A percentile compares a stretch with the other conserved stretches of the same genome.
Evolutionary conservation across 129 eudicot species (phyloP).

Genomic region (Flaveria robusta): DNA sequence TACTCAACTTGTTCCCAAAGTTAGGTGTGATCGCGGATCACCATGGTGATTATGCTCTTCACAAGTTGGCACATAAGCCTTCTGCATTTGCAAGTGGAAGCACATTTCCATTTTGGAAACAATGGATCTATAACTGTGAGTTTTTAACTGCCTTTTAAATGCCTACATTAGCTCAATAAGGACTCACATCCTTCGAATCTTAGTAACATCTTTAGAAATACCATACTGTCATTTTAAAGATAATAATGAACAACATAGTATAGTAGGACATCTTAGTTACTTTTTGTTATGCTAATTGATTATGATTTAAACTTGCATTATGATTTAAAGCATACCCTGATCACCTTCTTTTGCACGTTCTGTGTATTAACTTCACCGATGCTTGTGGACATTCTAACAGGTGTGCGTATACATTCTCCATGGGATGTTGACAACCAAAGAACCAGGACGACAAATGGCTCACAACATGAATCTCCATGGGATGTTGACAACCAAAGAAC

Average conservation of each 20-base stretch:
- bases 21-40: constrained; percentile 45
- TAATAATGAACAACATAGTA: too few relatives aligned
- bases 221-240: too few relatives aligned
- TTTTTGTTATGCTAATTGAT: too few relatives aligned
- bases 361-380: not conserved
- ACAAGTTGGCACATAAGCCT: constrained; percentile 53
- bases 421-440: too few relatives aligned
- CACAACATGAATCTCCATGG: too few relatives aligned
- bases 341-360: not conserved
- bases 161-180: not conserved
- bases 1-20: constrained; percentile 31
- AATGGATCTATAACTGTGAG: constrained; percentile 49
- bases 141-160: not conserved
- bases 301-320: too few relatives aligned
- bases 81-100: constrained; percentile 59
- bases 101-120: constrained; percentile 40
- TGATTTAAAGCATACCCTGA: not conserved
- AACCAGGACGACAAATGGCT: too few relatives aligned
- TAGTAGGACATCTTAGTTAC: too few relatives aligned
- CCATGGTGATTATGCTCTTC: constrained; percentile 43
- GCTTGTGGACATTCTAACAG: constrained; percentile 15
- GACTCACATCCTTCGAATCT: not conserved
- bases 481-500: too few relatives aligned
- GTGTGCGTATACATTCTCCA: constrained; percentile 49
- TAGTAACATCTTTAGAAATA: too few relatives aligned